Conservation (phyloP, 2,329 filamentous ascomycete species). For the Alternaria longipes region DNA sequence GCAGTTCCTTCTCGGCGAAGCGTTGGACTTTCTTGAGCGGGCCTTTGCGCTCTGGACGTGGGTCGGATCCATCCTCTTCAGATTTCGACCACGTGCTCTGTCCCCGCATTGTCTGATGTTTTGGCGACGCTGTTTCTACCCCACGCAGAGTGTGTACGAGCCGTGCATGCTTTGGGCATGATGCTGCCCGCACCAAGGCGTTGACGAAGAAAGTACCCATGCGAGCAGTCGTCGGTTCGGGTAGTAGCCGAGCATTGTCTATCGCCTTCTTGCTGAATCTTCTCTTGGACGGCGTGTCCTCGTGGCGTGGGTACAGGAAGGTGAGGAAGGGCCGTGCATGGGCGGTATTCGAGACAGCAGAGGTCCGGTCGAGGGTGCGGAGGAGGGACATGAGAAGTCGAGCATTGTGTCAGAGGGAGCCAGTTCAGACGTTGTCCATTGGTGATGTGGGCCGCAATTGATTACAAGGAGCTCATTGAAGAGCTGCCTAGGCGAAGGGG, state of each 20-base stretch:
- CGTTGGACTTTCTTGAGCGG: constrained; percentile 36
- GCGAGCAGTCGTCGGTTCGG: constrained; percentile 21
- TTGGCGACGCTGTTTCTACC: constrained; percentile 2
- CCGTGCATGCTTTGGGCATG: constrained; percentile 60
- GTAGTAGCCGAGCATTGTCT: constrained; percentile 18
- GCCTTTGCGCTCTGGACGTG: constrained; percentile 18
- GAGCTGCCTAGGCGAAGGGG: constrained; percentile 5
- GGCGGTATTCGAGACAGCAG: constrained; percentile 58
- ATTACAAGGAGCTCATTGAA: constrained; percentile 30
- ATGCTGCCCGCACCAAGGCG: constrained; percentile 62
- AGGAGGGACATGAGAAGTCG: constrained; percentile 70
- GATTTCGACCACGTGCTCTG: constrained; percentile 21
- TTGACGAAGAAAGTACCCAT: constrained; percentile 64
- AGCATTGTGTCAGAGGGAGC: constrained; percentile 63
- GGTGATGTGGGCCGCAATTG: constrained; percentile 8
- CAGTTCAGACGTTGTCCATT: constrained; percentile 29
- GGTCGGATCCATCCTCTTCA: constrained; percentile 20
- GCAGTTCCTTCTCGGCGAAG: constrained; percentile 56
- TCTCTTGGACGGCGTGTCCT: constrained; percentile 19
- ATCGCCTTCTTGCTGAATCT: constrained; percentile 30
- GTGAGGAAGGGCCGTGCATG: constrained; percentile 38
- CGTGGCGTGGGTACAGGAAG: constrained; percentile 44
- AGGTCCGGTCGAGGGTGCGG: constrained; percentile 63
- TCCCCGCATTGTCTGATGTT: constrained; percentile 27
- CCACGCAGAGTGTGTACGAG: constrained; percentile 36